Percentiles rank a stretch among this genome's conserved stretches.
These are phyloP conservation scores for Pyricularia sp. DNA, from an alignment of 2,329 filamentous ascomycete genomes.

Conservation along the genomic window DNA sequence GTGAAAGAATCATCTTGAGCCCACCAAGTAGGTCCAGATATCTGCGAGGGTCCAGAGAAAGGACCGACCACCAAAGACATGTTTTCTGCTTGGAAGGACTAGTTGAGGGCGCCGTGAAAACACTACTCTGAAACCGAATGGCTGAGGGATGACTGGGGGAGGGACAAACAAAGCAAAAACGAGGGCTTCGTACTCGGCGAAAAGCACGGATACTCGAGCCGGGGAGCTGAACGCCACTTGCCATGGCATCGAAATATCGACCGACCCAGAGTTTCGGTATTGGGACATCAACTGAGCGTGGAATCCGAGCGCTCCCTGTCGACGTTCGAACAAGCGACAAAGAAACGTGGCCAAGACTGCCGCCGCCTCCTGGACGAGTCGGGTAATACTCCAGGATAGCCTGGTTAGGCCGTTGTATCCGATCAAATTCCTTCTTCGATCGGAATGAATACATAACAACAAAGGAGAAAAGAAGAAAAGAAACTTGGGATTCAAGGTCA, in stretches of 20 bases:
- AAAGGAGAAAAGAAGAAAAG: background rate
- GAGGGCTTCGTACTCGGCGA: conserved; percentile 4
- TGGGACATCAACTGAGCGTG: background rate
- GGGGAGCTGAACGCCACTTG: background rate
- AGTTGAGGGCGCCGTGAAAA: background rate
- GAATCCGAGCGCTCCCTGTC: background rate
- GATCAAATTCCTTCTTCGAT: background rate
- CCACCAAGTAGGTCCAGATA: background rate
- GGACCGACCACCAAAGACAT: background rate
- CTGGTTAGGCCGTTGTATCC: background rate
- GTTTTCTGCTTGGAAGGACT: background rate
- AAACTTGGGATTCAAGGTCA: background rate
- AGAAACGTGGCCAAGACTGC: background rate
- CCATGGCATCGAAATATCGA: too few relatives aligned
- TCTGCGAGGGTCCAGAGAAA: background rate
- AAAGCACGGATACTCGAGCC: background rate
- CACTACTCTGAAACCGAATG: too few relatives aligned
- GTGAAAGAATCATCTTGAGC: background rate
- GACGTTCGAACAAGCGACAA: background rate
- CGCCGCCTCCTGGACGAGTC: background rate
- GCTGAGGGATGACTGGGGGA: too few relatives aligned
- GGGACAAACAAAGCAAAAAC: background rate
- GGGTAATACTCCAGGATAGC: background rate
- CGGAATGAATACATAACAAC: background rate
- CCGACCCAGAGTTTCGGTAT: too few relatives aligned